These are phyloP conservation scores for Vitis labrusca DNA, from an alignment of 164 flowering plant species.

Conservation along the genomic window DNA sequence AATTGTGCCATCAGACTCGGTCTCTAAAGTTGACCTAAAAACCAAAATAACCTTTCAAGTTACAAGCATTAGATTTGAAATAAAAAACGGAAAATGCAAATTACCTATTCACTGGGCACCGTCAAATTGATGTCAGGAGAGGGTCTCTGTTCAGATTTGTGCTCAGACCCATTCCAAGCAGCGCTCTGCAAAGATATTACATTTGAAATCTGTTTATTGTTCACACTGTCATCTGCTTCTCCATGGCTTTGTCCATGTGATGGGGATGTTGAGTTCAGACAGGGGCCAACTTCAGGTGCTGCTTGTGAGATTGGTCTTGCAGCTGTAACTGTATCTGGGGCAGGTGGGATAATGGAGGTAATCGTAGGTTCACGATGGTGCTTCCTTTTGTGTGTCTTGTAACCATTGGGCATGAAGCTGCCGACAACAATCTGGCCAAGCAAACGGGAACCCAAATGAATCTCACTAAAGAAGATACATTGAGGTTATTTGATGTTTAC, in stretches of 20 bases:
- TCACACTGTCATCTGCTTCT: slow-evolving; percentile 33
- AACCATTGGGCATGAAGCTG: slow-evolving; percentile 62
- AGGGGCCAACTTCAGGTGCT: slow-evolving; percentile 31
- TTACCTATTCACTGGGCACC: slow-evolving; percentile 34
- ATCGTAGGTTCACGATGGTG: slow-evolving; percentile 27
- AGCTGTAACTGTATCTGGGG: slow-evolving; percentile 35
- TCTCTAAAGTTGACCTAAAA: slow-evolving; percentile 11
- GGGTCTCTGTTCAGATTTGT: slow-evolving; percentile 34
- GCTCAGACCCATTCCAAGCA: slow-evolving; percentile 38
- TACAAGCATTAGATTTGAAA: background rate
- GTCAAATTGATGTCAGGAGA: slow-evolving; percentile 67
- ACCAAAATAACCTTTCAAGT: background rate
- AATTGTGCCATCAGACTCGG: slow-evolving; percentile 6
- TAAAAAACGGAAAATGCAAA: background rate
- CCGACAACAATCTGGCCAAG: slow-evolving; percentile 66
- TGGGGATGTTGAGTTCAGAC: slow-evolving; percentile 28
- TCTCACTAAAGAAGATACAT: background rate
- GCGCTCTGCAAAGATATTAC: slow-evolving; percentile 23
- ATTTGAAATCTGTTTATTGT: slow-evolving; percentile 23
- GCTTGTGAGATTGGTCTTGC: slow-evolving; percentile 58
- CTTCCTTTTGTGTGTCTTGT: slow-evolving; percentile 43
- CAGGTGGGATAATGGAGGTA: slow-evolving; percentile 18
- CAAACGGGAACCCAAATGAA: slow-evolving; percentile 2
- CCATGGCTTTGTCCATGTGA: slow-evolving; percentile 37
- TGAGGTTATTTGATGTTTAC: too few species aligned